A percentile compares a stretch with the other conserved stretches of the same genome.
Conservation (phyloP, 371 early-diverging fungal genomes). For the Zychaea mexicana region DNA sequence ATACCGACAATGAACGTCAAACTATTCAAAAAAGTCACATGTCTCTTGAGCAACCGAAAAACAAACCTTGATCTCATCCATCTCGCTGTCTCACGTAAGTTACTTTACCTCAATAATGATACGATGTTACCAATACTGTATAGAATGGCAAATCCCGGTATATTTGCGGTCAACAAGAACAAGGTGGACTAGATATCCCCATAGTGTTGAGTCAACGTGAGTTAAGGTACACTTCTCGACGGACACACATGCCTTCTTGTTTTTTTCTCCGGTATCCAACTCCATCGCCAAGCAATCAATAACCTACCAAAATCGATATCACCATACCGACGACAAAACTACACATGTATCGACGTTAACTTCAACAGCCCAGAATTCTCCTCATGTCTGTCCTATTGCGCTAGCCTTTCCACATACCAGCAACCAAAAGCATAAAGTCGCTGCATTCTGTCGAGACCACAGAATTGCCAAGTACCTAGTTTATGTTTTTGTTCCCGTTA, state of each 20-base stretch:
- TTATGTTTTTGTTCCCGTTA: background rate
- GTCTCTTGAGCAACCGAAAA: background rate
- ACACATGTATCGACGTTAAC: constrained; percentile 7
- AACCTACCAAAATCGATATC: constrained; percentile 70
- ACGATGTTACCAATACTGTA: constrained; percentile 91
- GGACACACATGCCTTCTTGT: background rate
- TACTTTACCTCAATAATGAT: constrained; percentile 72
- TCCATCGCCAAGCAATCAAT: background rate
- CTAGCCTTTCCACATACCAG: constrained; percentile 60
- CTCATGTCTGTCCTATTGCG: too few species aligned
- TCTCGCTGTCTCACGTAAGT: background rate
- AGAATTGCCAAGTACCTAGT: constrained; percentile 50
- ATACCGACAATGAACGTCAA: constrained; percentile 91
- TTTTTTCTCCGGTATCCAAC: background rate
- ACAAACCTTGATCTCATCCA: background rate
- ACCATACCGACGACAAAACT: constrained; percentile 76
- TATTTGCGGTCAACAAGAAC: constrained; percentile 55
- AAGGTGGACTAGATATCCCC: constrained; percentile 66
- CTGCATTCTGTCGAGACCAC: constrained; percentile 75
- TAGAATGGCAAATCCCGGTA: constrained; percentile 82
- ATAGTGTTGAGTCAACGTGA: too few species aligned
- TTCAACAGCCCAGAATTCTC: background rate
- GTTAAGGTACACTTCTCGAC: too few species aligned
- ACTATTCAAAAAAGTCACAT: constrained; percentile 33
- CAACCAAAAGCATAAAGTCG: constrained; percentile 90